Base-by-base conservation (phyloP, 192 early-diverging fungal species). In the Pilobolus umbonatus region DNA sequence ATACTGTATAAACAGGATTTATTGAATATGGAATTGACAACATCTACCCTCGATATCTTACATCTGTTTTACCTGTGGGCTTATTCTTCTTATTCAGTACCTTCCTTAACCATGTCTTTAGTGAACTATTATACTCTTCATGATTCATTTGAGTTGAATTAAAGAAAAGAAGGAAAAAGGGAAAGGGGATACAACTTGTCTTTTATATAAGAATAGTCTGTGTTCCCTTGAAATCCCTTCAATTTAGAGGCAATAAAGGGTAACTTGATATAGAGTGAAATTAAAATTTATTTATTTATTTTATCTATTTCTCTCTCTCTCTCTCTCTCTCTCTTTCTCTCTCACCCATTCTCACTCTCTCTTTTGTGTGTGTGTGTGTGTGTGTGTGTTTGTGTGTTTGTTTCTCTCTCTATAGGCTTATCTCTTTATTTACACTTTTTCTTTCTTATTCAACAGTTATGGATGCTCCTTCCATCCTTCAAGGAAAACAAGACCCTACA, bases 361-460 rank as follows among this genome's bases (percentile, higher is more conserved):
- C n/a, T n/a, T n/a, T n/a, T n/a, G n/a, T n/a, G n/a, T n/a, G n/a
- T n/a, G n/a, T n/a, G n/a, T n/a, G n/a, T n/a, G n/a, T n/a, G n/a
- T n/a, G n/a, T n/a, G n/a, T n/a, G n/a, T n/a, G n/a, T n/a, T n/a
- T n/a, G n/a, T n/a, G n/a, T n/a, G n/a, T n/a, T n/a, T n/a, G n/a
- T n/a, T n/a, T n/a, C 12, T 42, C 19, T 42, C 19, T 42, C 11
- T 40, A 15, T 40, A 15, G 38, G 14, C 19, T 42, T 42, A 12
- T 15, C 14, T 34, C 34, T 21, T 19, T 34, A 0, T 9, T 8
- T 54, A 22, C 10, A 10, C 34, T 31, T 35, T 28, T n/a, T n/a
- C 26, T 52, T 31, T 54, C 21, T 42, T 28, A 15, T 32, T 45
- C 31, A 61, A 56, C n/a, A n/a, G n/a, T n/a, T n/a, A 55, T 62